Evolutionary conservation across 805 yeast genomes (phyloP).

Genomic region (Starmera quercuum): DNA sequence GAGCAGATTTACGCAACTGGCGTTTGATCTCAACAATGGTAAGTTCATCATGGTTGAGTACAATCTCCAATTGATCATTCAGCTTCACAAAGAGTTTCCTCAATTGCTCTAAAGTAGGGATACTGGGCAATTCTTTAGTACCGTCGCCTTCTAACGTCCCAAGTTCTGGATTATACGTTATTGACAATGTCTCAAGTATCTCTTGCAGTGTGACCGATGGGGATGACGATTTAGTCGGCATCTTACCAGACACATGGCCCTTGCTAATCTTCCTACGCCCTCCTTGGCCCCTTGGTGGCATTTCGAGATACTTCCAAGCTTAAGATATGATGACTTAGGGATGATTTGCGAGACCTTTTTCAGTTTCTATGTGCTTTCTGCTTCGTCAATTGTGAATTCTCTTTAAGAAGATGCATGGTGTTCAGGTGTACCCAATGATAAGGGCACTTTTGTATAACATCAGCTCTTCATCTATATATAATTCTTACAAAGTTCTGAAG

Average conservation of each 20-base stretch:
- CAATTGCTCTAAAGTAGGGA: conserved; percentile 13
- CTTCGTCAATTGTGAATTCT: no score
- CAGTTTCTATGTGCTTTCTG: no score
- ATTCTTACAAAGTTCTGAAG: no score
- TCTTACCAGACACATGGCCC: conserved; percentile 16
- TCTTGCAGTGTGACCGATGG: conserved; percentile 40
- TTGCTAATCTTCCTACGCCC: conserved; percentile 16
- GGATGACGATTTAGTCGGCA: conserved; percentile 20
- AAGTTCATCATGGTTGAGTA: conserved; percentile 20
- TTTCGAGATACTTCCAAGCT: no score
- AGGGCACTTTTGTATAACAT: no score
- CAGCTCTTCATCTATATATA: no score
- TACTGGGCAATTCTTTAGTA: conserved; percentile 32
- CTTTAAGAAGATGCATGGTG: no score
- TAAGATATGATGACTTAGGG: no score
- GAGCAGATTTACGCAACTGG: conserved; percentile 8
- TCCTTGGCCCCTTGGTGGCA: conserved; percentile 18
- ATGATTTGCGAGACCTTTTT: no score
- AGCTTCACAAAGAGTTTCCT: conserved; percentile 35
- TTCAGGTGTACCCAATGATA: no score
- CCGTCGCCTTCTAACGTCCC: conserved; percentile 58
- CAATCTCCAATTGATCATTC: conserved; percentile 26
- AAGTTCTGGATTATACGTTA: conserved; percentile 49
- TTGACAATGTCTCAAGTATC: conserved; percentile 42
- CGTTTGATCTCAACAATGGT: conserved; percentile 8